phyloP scores from a whole-genome alignment of 345 rosid genomes.

The Dimocarpus longan region DNA sequence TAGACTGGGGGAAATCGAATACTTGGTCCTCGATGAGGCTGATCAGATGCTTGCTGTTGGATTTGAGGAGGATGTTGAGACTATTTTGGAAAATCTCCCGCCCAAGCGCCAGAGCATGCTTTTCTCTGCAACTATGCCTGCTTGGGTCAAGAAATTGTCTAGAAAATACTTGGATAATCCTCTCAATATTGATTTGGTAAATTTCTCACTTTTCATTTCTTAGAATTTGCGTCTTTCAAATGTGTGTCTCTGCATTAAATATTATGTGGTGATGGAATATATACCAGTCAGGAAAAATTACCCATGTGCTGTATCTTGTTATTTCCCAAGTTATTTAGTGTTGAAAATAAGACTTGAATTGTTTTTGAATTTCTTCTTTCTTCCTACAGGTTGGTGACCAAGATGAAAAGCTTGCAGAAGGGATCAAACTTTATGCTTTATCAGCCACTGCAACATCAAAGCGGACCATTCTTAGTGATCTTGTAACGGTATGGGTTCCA shows the following conservation, averaged over 20 bases:
- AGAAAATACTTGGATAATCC: conserved; percentile 90
- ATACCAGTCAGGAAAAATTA: neutral
- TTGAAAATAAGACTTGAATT: neutral
- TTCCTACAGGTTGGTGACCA: conserved; percentile 79
- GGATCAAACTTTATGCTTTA: conserved; percentile 87
- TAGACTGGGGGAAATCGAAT: conserved; percentile 84
- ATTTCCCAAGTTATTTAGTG: neutral
- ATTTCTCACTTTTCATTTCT: neutral
- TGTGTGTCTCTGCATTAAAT: neutral
- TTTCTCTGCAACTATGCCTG: conserved; percentile 99
- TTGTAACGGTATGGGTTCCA: conserved; percentile 63
- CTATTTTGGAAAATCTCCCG: conserved; percentile 85
- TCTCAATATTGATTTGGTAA: conserved; percentile 88
- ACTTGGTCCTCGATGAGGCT: conserved; percentile 97
- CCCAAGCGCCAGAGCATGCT: conserved; percentile 92
- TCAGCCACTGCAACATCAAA: conserved; percentile 78
- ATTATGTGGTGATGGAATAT: neutral
- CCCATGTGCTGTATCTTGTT: neutral
- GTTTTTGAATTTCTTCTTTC: conserved; percentile 9
- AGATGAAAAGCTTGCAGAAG: conserved; percentile 95
- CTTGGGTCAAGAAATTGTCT: conserved; percentile 92
- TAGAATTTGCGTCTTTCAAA: neutral
- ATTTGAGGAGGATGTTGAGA: conserved; percentile 92
- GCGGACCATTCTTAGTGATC: conserved; percentile 84
- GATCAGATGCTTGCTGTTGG: conserved; percentile 99